phyloP scores from a whole-genome alignment of 2,329 filamentous ascomycete genomes.

The Cylindrodendrum hubeiense region DNA sequence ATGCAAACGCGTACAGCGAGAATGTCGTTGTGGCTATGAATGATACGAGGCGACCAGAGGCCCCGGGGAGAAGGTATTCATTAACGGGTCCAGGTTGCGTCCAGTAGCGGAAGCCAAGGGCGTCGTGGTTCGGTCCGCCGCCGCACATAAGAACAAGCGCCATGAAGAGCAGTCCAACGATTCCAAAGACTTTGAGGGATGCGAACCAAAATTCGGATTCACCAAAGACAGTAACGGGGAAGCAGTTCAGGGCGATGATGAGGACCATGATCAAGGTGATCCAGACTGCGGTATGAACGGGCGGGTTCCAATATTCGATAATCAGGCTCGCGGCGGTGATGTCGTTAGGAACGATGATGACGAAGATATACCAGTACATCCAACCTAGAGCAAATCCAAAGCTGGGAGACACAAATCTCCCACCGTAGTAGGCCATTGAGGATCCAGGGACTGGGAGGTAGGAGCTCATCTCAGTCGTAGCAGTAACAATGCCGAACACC shows the following conservation, averaged over 20 bases:
- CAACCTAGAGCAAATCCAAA: slow-evolving; percentile 66
- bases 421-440: slow-evolving; percentile 71
- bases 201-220: slow-evolving; percentile 71
- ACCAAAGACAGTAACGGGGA: slow-evolving; percentile 69
- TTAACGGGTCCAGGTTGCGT: too few species aligned
- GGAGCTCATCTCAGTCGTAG: slow-evolving; percentile 71
- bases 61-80: too few species aligned
- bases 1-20: too few species aligned
- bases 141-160: slow-evolving; percentile 71
- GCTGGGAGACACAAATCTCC: slow-evolving; percentile 69
- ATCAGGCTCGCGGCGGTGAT: slow-evolving; percentile 66
- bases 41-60: too few species aligned
- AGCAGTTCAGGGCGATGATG: slow-evolving; percentile 64
- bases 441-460: slow-evolving; percentile 71
- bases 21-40: too few species aligned
- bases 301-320: slow-evolving; percentile 56
- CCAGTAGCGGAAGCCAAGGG: slow-evolving; percentile 74
- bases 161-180: slow-evolving; percentile 74
- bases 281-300: slow-evolving; percentile 67
- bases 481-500: slow-evolving; percentile 61
- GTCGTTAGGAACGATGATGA: slow-evolving; percentile 65
- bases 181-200: slow-evolving; percentile 69
- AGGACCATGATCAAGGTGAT: slow-evolving; percentile 67
- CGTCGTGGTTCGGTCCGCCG: slow-evolving; percentile 66
- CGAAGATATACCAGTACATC: slow-evolving; percentile 64